Base-by-base conservation (phyloP, 345 rosid species). In the Sapria himalayana region DNA sequence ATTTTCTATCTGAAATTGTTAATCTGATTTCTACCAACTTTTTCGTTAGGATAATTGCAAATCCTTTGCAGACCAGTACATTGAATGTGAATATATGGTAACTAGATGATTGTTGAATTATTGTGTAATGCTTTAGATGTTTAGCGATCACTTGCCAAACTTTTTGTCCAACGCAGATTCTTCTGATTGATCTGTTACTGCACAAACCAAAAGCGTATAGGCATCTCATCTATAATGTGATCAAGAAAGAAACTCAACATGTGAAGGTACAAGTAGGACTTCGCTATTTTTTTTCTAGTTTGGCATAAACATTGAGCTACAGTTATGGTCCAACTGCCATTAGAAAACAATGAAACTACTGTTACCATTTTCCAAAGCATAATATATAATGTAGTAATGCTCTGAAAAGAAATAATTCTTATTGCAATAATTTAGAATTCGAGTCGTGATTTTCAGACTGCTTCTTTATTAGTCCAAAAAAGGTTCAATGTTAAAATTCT, bases 1-100 rank as follows among this genome's bases (percentile, higher is more conserved):
- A 22, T 12, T 16, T 37, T 4, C 25, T 39, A 5, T 25, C 36
- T 25, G 3, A 15, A 18, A 19, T 31, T 34, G 7, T 19, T n/a
- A n/a, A n/a, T n/a, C n/a, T n/a, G n/a, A n/a, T n/a, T n/a, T n/a
- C n/a, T n/a, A n/a, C n/a, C n/a, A n/a, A n/a, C 32, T 24, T 31
- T 2, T 13, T 46, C 44, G 24, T 39, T 44, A 71, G 92, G 76
- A 68, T 29, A 74, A 64, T 12, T 76, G 89, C 61, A 65, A 69
- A 39, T 67, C 76, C 31, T 61, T 73, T 49, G 92, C 89, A 14
- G 92, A 76, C 42, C 75, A 70, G 50, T 79, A 76, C 40, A 63
- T 76, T 41, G 92, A 84, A 50, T 84, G 89, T 43, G 95, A 79
- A 56, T 50, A 69, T 52, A 71, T 84, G 89, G 95, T 84, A 18